Evolutionary conservation across 2,329 filamentous ascomycete genomes (phyloP).

Genomic region (Paraphaeosphaeria minitans): DNA sequence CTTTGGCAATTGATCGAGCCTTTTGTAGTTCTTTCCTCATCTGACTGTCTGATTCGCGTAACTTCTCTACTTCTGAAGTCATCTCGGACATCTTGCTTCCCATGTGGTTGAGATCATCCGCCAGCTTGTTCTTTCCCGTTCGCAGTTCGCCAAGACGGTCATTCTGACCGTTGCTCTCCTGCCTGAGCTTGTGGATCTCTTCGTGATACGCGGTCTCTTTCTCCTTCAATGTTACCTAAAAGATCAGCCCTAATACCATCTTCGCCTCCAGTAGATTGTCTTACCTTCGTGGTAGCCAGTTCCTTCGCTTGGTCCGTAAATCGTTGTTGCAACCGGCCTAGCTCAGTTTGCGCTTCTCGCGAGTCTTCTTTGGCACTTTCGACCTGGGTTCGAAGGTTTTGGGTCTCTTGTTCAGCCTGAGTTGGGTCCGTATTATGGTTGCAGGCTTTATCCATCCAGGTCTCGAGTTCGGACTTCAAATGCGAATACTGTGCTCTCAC

Average conservation of each 20-base stretch:
- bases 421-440: conserved; percentile 2
- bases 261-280: neutral
- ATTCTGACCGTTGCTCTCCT: conserved; percentile 22
- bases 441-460: conserved; percentile 12
- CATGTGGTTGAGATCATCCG: neutral
- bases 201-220: conserved; percentile 20
- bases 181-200: conserved; percentile 21
- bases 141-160: conserved; percentile 5
- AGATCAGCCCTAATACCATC: conserved; percentile 13
- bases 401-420: conserved; percentile 15
- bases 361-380: conserved; percentile 18
- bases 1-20: neutral
- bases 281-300: conserved; percentile 12
- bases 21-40: conserved; percentile 14
- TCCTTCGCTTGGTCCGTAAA: conserved; percentile 13
- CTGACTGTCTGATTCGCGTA: conserved; percentile 18
- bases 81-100: conserved; percentile 10
- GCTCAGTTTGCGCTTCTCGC: conserved; percentile 8
- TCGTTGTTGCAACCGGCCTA: conserved; percentile 10
- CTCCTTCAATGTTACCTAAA: conserved; percentile 14
- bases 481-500: conserved; percentile 15
- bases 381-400: conserved; percentile 20
- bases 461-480: conserved; percentile 23
- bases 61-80: conserved; percentile 13
- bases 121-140: conserved; percentile 13